Evolutionary conservation across 257 asterid genomes (phyloP), one percentile per base, ranked within the genome.

Genomic region (Mentha longifolia): DNA sequence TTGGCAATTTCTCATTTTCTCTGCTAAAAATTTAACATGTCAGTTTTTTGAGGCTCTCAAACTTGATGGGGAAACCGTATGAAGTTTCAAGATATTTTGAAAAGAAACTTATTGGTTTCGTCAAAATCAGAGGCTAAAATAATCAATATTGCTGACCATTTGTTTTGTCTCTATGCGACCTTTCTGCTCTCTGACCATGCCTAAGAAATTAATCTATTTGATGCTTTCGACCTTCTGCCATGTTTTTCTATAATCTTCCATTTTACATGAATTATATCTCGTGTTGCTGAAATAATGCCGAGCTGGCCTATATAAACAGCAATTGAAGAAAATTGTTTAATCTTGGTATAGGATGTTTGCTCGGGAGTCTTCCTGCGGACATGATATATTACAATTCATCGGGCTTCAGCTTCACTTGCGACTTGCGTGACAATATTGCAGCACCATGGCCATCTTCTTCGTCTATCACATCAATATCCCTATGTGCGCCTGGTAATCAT

Each of bases 401-500:
- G 20, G 99, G 99, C 45, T 87, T 83, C 86, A 95, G 95, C 83
- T 88, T 95, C 76, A 88, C 88, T 41, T 95, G 99, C 61, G 99
- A 95, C 73, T 80, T 95, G 74, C 86, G 85, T 41, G 98, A 95
- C 83, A 92, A 89, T 76, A 88, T 92, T 77, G 97, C 90, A 54
- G 99, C 99, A 73, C 99, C 98, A 55, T 95, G 99, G 98, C 99
- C 99, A 17, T 95, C 96, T 15, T 92, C 98, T 20, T 85, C 95
- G 22, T 84, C 98, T 9, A 47, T 85, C 55, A 74, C 99, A 56
- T 84, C 99, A 31, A 74, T 90, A 22, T 95, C 99, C 57, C 97
- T 95, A 45, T 95, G 99, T 79, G 99, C 99, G 57, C 97, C 99
- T 37, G 98, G 98, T 94, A 87, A 86, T 62, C 74, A 2, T 60